These are phyloP conservation scores for Candolleomyces aberdarensis DNA, from an alignment of 768 basidiomycete genomes.

Conservation along the genomic window DNA sequence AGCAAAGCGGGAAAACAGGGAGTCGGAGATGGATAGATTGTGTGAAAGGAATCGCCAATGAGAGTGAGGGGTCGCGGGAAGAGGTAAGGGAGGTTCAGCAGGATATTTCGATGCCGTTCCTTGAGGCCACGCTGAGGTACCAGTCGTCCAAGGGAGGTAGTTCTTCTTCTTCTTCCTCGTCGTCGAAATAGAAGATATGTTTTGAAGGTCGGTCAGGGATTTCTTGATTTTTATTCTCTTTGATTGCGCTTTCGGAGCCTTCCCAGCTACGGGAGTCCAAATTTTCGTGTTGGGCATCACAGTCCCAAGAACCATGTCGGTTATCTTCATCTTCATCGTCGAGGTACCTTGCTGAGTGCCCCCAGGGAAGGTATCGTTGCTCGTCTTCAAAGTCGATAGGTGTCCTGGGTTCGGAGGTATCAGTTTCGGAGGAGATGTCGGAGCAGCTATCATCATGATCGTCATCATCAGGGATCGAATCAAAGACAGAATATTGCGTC, in stretches of 20 bases:
- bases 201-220: slow-evolving; percentile 2
- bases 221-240: neutral
- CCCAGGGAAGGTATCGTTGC: slow-evolving; percentile 14
- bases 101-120: slow-evolving; percentile 8
- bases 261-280: neutral
- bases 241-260: neutral
- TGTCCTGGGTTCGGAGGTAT: slow-evolving; percentile 18
- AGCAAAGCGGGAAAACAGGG: neutral
- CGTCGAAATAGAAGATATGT: slow-evolving; percentile 9
- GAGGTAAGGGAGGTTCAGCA: neutral
- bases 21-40: neutral
- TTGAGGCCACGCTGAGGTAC: slow-evolving; percentile 27
- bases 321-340: slow-evolving; percentile 19
- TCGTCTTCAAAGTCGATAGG: slow-evolving; percentile 18
- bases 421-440: slow-evolving; percentile 13
- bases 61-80: neutral
- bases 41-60: neutral
- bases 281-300: neutral
- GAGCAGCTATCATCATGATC: slow-evolving; percentile 15
- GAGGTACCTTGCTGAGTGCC: slow-evolving; percentile 2
- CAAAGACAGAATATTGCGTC: slow-evolving; percentile 8
- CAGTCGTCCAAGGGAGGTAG: slow-evolving; percentile 41
- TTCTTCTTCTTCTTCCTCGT: slow-evolving; percentile 27
- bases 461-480: slow-evolving; percentile 10
- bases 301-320: neutral